phyloP scores from a whole-genome alignment of 1,284 basidiomycete species.

The Fomitiporia mediterranea region DNA sequence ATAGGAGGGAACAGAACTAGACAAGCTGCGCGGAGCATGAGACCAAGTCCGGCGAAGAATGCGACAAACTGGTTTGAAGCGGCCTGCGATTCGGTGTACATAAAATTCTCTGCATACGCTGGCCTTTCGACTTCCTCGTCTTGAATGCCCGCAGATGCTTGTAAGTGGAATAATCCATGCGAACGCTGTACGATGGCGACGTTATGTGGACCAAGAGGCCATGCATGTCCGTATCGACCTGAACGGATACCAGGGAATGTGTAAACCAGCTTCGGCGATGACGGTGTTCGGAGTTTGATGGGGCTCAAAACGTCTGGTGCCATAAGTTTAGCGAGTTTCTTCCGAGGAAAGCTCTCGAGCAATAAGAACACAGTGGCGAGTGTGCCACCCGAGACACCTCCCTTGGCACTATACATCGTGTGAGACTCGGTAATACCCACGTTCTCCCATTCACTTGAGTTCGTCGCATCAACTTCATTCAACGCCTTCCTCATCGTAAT shows the following conservation, averaged over 20 bases:
- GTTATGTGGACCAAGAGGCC: conserved; percentile 62
- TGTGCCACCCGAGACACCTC: conserved; percentile 68
- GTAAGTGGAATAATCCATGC: conserved; percentile 62
- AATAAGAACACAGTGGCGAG: conserved; percentile 47
- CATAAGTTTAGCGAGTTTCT: conserved; percentile 30
- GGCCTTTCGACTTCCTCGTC: conserved; percentile 17
- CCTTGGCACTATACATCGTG: conserved; percentile 46
- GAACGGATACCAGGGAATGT: conserved; percentile 5
- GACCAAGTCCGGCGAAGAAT: conserved; percentile 35
- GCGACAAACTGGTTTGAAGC: conserved; percentile 40
- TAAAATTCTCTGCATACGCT: conserved; percentile 62
- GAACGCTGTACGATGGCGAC: conserved; percentile 71
- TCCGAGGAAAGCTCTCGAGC: conserved; percentile 45
- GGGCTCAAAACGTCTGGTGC: conserved; percentile 55
- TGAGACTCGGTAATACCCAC: conserved; percentile 37
- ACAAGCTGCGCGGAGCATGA: conserved; percentile 35
- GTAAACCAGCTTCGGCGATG: not conserved
- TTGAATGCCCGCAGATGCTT: not conserved
- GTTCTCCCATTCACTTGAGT: conserved; percentile 17
- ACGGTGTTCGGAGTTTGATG: not conserved
- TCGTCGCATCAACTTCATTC: not conserved
- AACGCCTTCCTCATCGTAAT: conserved; percentile 33
- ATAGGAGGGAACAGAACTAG: conserved; percentile 38
- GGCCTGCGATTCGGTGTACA: conserved; percentile 68
- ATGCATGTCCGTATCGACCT: not conserved